phyloP scores from a whole-genome alignment of 2,329 filamentous ascomycete species.

The Diplodia scrobiculata region DNA sequence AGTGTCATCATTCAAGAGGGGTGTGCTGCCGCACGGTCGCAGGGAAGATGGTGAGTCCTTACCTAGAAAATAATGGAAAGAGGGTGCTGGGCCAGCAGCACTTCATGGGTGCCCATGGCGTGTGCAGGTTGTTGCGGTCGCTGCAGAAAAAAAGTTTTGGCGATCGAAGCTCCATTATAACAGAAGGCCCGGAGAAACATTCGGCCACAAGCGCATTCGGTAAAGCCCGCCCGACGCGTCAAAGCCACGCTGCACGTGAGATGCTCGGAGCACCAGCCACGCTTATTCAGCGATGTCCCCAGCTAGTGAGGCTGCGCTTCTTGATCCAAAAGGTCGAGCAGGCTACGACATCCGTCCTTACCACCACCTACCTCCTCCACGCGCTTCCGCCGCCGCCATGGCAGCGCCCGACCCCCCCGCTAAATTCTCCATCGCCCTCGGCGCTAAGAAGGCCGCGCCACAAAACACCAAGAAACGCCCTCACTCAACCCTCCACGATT shows the following conservation, averaged over 20 bases:
- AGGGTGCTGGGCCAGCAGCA: background rate
- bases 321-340: background rate
- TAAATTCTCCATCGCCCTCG: slow-evolving; percentile 26
- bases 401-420: slow-evolving; percentile 18
- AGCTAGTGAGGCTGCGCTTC: slow-evolving; percentile 15
- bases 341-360: background rate
- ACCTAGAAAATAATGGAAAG: background rate
- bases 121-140: background rate
- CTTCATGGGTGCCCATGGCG: slow-evolving; percentile 6
- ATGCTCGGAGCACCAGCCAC: background rate
- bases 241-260: background rate
- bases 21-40: background rate
- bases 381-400: slow-evolving; percentile 1
- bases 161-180: slow-evolving; percentile 21
- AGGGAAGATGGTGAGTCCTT: background rate
- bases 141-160: slow-evolving; percentile 21
- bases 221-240: background rate
- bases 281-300: background rate
- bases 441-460: slow-evolving; percentile 29
- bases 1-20: slow-evolving; percentile 66
- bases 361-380: background rate
- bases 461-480: slow-evolving; percentile 47
- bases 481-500: slow-evolving; percentile 47
- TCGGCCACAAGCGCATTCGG: slow-evolving; percentile 9
- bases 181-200: slow-evolving; percentile 22